Conservation (phyloP, 2,329 filamentous ascomycete genomes). For the Hypoxylon sp. region DNA sequence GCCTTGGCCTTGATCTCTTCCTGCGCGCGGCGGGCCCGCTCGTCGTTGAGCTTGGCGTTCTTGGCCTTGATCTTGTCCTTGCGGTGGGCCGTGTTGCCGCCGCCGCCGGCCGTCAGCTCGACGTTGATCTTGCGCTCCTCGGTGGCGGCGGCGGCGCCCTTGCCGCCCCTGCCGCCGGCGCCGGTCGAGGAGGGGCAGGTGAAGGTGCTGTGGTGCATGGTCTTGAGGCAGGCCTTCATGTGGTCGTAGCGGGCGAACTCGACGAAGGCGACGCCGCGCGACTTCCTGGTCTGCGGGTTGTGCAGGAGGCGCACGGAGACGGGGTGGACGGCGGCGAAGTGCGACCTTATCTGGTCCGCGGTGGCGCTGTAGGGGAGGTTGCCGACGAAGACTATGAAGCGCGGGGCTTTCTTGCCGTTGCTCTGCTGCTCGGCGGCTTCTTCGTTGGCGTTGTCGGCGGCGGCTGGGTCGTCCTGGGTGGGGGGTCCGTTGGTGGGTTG, state of each 20-base stretch:
- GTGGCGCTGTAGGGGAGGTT: slow-evolving; percentile 92
- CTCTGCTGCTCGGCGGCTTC: slow-evolving; percentile 13
- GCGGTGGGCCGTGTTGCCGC: slow-evolving; percentile 79
- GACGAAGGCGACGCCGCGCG: slow-evolving; percentile 85
- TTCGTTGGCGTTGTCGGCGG: slow-evolving; percentile 25
- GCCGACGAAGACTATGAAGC: slow-evolving; percentile 86
- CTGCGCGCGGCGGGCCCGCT: slow-evolving; percentile 63
- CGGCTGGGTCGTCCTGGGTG: slow-evolving; percentile 22
- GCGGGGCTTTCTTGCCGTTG: slow-evolving; percentile 59
- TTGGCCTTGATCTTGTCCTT: slow-evolving; percentile 84
- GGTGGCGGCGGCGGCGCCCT: too few species aligned
- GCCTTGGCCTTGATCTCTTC: slow-evolving; percentile 57
- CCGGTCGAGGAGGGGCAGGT: slow-evolving; percentile 62
- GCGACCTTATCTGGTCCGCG: slow-evolving; percentile 73
- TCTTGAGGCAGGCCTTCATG: slow-evolving; percentile 92
- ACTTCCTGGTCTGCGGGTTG: slow-evolving; percentile 71
- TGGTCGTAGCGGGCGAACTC: slow-evolving; percentile 89
- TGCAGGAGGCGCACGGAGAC: slow-evolving; percentile 79
- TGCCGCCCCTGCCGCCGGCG: slow-evolving; percentile 49
- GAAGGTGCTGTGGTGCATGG: slow-evolving; percentile 89
- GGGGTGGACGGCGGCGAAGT: slow-evolving; percentile 83
- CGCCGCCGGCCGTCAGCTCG: slow-evolving; percentile 91
- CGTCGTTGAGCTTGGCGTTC: slow-evolving; percentile 85
- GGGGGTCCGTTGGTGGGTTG: slow-evolving; percentile 13
- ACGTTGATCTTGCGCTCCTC: slow-evolving; percentile 85